Percentiles rank a stretch among this genome's conserved stretches.
Evolutionary conservation across 768 basidiomycete genomes (phyloP).

Genomic region (Lentinula sp.): DNA sequence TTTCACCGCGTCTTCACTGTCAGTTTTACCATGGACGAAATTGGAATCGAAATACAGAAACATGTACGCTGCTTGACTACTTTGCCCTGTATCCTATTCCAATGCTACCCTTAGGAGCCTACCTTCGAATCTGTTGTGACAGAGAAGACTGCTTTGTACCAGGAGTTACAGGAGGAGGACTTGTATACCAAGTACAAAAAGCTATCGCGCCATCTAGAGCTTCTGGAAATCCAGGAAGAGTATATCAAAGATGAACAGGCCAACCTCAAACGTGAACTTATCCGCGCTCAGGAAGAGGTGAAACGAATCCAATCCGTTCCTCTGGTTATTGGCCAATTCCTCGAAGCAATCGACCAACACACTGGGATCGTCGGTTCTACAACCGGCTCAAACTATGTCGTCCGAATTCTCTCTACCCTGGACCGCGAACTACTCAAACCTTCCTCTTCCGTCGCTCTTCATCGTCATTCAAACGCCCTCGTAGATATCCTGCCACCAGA

Average conservation of each 20-base stretch:
- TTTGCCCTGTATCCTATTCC: not conserved
- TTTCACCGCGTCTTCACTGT: not conserved
- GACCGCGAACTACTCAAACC: slow-evolving; percentile 97
- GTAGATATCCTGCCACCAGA: slow-evolving; percentile 98
- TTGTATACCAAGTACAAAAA: slow-evolving; percentile 97
- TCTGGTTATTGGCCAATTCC: slow-evolving; percentile 97
- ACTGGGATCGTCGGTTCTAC: slow-evolving; percentile 97
- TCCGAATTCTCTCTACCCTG: slow-evolving; percentile 92
- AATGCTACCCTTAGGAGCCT: slow-evolving; percentile 57
- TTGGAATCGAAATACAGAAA: slow-evolving; percentile 79
- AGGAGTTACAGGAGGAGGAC: slow-evolving; percentile 88
- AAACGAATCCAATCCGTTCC: slow-evolving; percentile 99
- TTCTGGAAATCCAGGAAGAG: slow-evolving; percentile 90
- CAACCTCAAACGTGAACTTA: slow-evolving; percentile 94
- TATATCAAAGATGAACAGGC: slow-evolving; percentile 99
- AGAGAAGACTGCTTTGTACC: slow-evolving; percentile 83
- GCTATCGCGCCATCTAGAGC: slow-evolving; percentile 89
- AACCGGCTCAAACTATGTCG: slow-evolving; percentile 97
- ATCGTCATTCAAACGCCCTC: slow-evolving; percentile 96
- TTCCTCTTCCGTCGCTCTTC: slow-evolving; percentile 95
- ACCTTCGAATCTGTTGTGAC: slow-evolving; percentile 83
- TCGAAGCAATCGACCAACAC: slow-evolving; percentile 97
- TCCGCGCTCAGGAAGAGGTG: slow-evolving; percentile 98
- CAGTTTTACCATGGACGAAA: slow-evolving; percentile 67
- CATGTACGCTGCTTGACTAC: slow-evolving; percentile 43